Percentiles rank a stretch among this genome's conserved stretches.
These are phyloP conservation scores for Yamadazyma membranifaciens DNA, from an alignment of 1,139 yeast genomes.

Conservation along the genomic window DNA sequence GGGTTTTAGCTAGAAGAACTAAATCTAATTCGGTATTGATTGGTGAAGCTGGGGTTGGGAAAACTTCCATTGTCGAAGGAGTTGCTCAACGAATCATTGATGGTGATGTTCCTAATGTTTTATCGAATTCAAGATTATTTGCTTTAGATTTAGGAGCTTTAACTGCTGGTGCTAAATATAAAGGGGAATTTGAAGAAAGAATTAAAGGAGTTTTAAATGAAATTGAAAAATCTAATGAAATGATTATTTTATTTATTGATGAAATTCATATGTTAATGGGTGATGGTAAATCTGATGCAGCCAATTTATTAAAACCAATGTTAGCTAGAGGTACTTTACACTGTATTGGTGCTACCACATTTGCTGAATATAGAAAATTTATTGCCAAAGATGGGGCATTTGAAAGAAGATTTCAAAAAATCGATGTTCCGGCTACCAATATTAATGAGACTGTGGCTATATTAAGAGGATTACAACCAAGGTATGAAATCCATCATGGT, in stretches of 20 bases:
- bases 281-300: slow-evolving; percentile 92
- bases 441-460: slow-evolving; percentile 92
- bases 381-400: slow-evolving; percentile 98
- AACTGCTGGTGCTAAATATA: slow-evolving; percentile 97
- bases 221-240: slow-evolving; percentile 80
- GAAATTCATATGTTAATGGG: slow-evolving; percentile 99
- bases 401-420: slow-evolving; percentile 97
- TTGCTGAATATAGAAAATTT: slow-evolving; percentile 87
- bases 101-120: slow-evolving; percentile 88
- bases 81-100: slow-evolving; percentile 97
- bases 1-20: slow-evolving; percentile 92
- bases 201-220: slow-evolving; percentile 94
- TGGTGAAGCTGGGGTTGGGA: slow-evolving; percentile 99
- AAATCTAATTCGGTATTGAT: slow-evolving; percentile 94
- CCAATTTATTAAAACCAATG: slow-evolving; percentile 94
- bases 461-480: slow-evolving; percentile 92
- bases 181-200: slow-evolving; percentile 98
- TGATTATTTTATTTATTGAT: slow-evolving; percentile 89
- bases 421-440: slow-evolving; percentile 93
- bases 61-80: slow-evolving; percentile 96
- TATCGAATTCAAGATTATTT: slow-evolving; percentile 76
- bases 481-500: slow-evolving; percentile 97
- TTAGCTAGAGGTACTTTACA: slow-evolving; percentile 94
- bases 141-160: slow-evolving; percentile 93
- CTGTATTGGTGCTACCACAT: slow-evolving; percentile 98